phyloP scores from a whole-genome alignment of 2,329 filamentous ascomycete species.

The Phaeosphaeria sp. region DNA sequence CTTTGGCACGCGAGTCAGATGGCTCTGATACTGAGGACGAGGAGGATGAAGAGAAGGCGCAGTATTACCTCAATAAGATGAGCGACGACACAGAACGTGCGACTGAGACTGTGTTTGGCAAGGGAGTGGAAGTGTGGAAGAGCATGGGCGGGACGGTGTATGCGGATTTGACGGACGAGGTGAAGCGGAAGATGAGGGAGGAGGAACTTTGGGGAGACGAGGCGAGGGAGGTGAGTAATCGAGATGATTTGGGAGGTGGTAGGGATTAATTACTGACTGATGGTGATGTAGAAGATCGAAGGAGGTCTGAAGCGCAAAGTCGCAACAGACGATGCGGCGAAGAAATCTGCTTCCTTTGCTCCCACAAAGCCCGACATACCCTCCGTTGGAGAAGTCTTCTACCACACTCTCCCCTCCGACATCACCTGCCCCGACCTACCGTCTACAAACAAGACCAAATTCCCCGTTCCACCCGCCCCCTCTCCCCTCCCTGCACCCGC shows the following conservation, averaged over 20 bases:
- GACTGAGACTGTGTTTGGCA: slow-evolving; percentile 13
- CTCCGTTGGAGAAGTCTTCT: neutral
- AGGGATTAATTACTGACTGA: neutral
- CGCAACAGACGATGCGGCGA: neutral
- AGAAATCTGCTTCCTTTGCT: neutral
- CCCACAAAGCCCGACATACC: too few relatives aligned
- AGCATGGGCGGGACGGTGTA: slow-evolving; percentile 10
- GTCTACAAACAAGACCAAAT: neutral
- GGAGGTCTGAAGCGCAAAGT: neutral
- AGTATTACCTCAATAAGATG: slow-evolving; percentile 14
- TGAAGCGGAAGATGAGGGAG: slow-evolving; percentile 7
- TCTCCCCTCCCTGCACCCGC: neutral
- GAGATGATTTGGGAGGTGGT: neutral
- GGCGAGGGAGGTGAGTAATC: neutral
- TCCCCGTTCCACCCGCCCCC: neutral
- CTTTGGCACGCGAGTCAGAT: neutral
- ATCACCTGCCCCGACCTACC: neutral
- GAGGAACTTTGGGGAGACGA: slow-evolving; percentile 7
- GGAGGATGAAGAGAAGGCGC: slow-evolving; percentile 2
- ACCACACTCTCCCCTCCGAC: neutral
- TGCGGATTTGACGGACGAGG: slow-evolving; percentile 9
- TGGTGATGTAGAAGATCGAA: neutral
- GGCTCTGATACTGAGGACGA: slow-evolving; percentile 18
- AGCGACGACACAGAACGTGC: slow-evolving; percentile 8
- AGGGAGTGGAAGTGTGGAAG: slow-evolving; percentile 13